Conservation (phyloP, 768 basidiomycete species). For the Neoboletus subvelutipes region DNA sequence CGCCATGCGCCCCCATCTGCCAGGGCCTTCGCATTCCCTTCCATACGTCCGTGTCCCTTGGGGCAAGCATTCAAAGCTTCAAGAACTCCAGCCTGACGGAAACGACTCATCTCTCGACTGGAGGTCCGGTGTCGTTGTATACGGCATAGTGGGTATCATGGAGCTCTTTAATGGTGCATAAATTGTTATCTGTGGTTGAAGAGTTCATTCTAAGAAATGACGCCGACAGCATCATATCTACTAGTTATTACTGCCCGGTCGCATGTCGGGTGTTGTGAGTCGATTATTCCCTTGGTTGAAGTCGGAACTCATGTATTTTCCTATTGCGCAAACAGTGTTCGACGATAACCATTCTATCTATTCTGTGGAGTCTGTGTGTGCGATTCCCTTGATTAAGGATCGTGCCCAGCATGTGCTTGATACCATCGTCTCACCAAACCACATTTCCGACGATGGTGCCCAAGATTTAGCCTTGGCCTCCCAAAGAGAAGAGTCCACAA, state of each 20-base stretch:
- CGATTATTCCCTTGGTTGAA: conserved; percentile 1
- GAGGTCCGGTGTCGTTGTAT: conserved; percentile 57
- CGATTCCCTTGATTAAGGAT: conserved; percentile 70
- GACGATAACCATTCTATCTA: conserved; percentile 62
- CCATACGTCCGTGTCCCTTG: conserved; percentile 54
- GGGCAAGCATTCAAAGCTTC: conserved; percentile 55
- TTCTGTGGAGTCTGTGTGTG: conserved; percentile 62
- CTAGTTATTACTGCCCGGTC: conserved; percentile 65
- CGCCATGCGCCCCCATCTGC: conserved; percentile 58
- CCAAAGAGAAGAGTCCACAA: conserved; percentile 6
- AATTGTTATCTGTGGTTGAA: background rate
- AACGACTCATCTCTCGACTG: conserved; percentile 47
- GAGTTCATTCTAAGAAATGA: conserved; percentile 12
- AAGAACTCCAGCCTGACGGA: conserved; percentile 43
- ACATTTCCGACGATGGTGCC: conserved; percentile 34
- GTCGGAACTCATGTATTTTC: conserved; percentile 3
- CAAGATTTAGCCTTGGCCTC: conserved; percentile 20
- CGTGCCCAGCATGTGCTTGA: conserved; percentile 56
- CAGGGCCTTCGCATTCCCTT: conserved; percentile 26
- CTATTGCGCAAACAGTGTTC: conserved; percentile 50
- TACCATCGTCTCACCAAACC: conserved; percentile 49
- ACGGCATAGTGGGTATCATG: conserved; percentile 75
- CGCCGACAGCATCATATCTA: conserved; percentile 63
- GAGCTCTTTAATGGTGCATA: conserved; percentile 66
- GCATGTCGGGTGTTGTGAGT: conserved; percentile 67